Percentiles rank a stretch among this genome's conserved stretches.
Evolutionary conservation across 2,329 filamentous ascomycete species (phyloP).

Genomic region (Aureobasidium lini): DNA sequence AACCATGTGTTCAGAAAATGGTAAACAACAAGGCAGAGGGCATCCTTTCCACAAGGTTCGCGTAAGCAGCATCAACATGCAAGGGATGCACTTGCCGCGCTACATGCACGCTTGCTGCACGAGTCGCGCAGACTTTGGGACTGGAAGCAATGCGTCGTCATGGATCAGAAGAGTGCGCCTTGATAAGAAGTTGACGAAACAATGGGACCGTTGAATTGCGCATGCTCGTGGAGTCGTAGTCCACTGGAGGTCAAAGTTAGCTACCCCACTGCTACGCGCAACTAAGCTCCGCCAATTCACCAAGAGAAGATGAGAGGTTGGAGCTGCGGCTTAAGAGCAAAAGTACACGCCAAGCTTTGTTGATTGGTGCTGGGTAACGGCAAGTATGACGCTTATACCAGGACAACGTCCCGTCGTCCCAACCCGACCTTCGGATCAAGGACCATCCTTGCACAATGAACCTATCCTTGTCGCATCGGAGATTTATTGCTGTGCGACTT

Average conservation of each 20-base stretch:
- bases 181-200: too few species aligned
- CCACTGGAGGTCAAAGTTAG: neutral
- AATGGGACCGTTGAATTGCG: too few species aligned
- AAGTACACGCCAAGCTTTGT: neutral
- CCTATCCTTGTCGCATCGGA: neutral
- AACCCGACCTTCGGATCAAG: conserved; percentile 2
- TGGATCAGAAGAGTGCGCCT: neutral
- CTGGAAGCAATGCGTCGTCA: neutral
- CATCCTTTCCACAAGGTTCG: conserved; percentile 5
- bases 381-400: conserved; percentile 7
- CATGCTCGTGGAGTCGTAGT: neutral
- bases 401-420: neutral
- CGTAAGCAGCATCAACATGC: neutral
- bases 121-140: neutral
- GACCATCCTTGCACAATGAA: conserved; percentile 4
- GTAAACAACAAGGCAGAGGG: neutral
- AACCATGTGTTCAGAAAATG: neutral
- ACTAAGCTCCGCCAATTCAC: neutral
- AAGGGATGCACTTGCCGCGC: conserved; percentile 5
- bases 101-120: neutral
- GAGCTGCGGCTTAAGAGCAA: neutral
- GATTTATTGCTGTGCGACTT: conserved; percentile 5
- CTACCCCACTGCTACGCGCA: neutral
- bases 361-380: neutral
- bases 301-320: neutral